These are phyloP conservation scores for Pythium chondricola DNA, from an alignment of 352 stramenopile genomes.

Conservation along the genomic window DNA sequence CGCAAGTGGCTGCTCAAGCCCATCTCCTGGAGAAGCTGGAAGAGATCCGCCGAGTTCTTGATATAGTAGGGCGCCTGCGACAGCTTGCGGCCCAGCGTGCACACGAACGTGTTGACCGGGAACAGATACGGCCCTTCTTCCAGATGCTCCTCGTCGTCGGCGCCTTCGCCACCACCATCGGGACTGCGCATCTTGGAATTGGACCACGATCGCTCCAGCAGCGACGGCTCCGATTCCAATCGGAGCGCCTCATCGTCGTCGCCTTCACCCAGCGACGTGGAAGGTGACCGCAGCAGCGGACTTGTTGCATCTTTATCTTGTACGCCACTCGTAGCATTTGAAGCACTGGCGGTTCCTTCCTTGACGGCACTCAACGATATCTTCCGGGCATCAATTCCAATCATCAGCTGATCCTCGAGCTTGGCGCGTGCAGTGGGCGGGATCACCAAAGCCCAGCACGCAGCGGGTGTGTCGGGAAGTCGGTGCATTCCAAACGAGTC, in stretches of 20 bases:
- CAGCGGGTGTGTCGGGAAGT: constrained; percentile 64
- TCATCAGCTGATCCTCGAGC: constrained; percentile 34
- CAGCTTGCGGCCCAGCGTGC: constrained; percentile 73
- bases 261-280: constrained; percentile 2
- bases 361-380: not conserved
- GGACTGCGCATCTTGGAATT: constrained; percentile 21
- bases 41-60: constrained; percentile 83
- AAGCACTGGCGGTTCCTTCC: not conserved
- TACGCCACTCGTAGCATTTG: not conserved
- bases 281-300: not conserved
- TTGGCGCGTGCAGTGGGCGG: constrained; percentile 53
- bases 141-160: constrained; percentile 22
- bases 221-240: constrained; percentile 1
- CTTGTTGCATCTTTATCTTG: no score
- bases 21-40: constrained; percentile 81
- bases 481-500: constrained; percentile 70
- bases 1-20: constrained; percentile 76
- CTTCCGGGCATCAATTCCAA: constrained; percentile 6
- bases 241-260: constrained; percentile 20
- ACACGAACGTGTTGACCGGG: constrained; percentile 82
- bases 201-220: constrained; percentile 2
- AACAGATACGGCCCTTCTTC: constrained; percentile 59
- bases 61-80: constrained; percentile 84
- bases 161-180: no score
- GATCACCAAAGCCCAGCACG: constrained; percentile 72